Evolutionary conservation across 176 grass and related monocot species (phyloP), one percentile per base, ranked within the genome.

Genomic region (Poa annua): DNA sequence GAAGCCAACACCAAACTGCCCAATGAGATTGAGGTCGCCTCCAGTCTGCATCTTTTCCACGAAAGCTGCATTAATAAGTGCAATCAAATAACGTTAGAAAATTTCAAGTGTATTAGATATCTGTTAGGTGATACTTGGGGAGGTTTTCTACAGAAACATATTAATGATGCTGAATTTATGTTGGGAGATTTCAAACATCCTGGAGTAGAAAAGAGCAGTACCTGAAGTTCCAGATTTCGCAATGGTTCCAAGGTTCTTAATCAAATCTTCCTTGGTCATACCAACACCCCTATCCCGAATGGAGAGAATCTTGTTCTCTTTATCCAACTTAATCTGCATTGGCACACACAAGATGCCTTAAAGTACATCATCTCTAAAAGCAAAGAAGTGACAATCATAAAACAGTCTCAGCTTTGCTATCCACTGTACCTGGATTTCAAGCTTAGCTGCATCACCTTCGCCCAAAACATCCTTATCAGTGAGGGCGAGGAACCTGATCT

Each of bases 1-100:
- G 83, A 98, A 98, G 6, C 96, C 96, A 62, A 97, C 95, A 88
- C 95, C 95, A 76, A 97, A 97, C 79, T 97, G 95, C n/a, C 95
- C 95, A 88, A 95, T 98, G 20, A 98, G 92, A 53, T 82, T 98
- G 53, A 95, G 91, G 73, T 98, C 96, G 72, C 92, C 96, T 50
- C 96, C 90, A 75, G 86, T 81, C 88, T 98, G 96, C 90, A 93
- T 87, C 78, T 98, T 98, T 71, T 98, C 96, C 15, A 98, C 63
- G 71, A 98, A 98, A 79, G 96, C 96, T 98, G 88, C 52, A 91
- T 53, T 38, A 26, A 0, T 38, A 26, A 0, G 64, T 64, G 57
- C 70, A 76, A 38, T 12, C 41, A 83, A 85, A 34, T 45, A 22
- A 79, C 4, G 7, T 85, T 85, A 56, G 24, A 5, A 35, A 8